phyloP scores from a whole-genome alignment of 1,284 basidiomycete genomes.

The Tranzscheliella williamsii region DNA sequence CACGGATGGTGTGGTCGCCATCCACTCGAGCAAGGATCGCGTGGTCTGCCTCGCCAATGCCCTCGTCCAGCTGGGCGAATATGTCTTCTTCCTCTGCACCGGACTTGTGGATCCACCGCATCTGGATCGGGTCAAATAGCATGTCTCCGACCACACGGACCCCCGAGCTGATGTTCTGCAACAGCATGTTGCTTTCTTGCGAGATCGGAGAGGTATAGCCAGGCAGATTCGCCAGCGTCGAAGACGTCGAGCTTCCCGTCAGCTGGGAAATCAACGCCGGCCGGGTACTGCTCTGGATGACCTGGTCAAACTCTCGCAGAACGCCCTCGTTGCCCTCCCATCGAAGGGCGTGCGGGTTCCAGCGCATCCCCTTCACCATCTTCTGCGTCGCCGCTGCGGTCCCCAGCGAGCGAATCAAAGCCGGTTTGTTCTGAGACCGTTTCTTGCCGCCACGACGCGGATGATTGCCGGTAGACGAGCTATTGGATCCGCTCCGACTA shows the following conservation, averaged over 20 bases:
- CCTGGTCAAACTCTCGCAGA: conserved; percentile 84
- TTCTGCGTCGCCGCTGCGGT: conserved; percentile 21
- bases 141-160: conserved; percentile 91
- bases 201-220: conserved; percentile 20
- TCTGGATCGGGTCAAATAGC: conserved; percentile 88
- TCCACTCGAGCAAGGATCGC: neutral
- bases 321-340: conserved; percentile 96
- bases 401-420: conserved; percentile 45
- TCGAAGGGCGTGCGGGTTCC: conserved; percentile 82
- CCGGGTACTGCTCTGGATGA: conserved; percentile 78
- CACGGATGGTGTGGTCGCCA: conserved; percentile 26
- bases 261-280: conserved; percentile 77
- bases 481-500: neutral
- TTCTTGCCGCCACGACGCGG: conserved; percentile 58
- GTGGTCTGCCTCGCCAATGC: conserved; percentile 2
- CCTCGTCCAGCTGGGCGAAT: conserved; percentile 40
- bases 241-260: conserved; percentile 32
- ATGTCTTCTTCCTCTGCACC: conserved; percentile 71
- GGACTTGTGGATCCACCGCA: conserved; percentile 85
- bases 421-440: conserved; percentile 60
- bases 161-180: conserved; percentile 25
- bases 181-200: conserved; percentile 22
- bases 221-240: conserved; percentile 13
- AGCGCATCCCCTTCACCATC: conserved; percentile 77
- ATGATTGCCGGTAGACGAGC: neutral